A percentile compares a stretch with the other conserved stretches of the same genome.
phyloP scores from a whole-genome alignment of 345 rosid genomes.

The Ceriops tagal region DNA sequence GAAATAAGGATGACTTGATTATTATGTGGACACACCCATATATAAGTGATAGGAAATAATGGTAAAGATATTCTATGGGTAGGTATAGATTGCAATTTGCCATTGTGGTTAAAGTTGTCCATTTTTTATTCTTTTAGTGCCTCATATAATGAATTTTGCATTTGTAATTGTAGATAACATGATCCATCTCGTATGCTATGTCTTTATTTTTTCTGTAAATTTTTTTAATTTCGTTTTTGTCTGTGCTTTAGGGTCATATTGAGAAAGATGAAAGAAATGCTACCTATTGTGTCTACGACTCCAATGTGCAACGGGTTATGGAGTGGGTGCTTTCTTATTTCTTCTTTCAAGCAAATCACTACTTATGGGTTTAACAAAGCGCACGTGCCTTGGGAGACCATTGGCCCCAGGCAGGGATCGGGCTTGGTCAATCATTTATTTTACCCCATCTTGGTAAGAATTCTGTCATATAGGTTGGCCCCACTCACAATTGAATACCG shows the following conservation, averaged over 20 bases:
- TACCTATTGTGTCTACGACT: conserved; percentile 72
- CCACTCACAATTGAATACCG: not conserved
- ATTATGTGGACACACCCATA: too few species aligned
- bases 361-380: conserved; percentile 85
- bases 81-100: too few species aligned
- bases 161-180: not conserved
- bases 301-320: conserved; percentile 97
- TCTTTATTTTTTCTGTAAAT: not conserved
- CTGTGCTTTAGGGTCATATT: conserved; percentile 53
- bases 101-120: too few species aligned
- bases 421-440: conserved; percentile 94
- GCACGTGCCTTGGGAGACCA: conserved; percentile 97
- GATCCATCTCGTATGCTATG: not conserved
- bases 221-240: not conserved
- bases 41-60: too few species aligned
- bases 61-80: too few species aligned
- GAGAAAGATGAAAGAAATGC: conserved; percentile 43
- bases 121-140: too few species aligned
- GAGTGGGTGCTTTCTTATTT: conserved; percentile 88
- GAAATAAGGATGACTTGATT: too few species aligned
- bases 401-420: conserved; percentile 73
- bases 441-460: conserved; percentile 77
- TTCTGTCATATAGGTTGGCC: not conserved
- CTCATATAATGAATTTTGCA: too few species aligned
- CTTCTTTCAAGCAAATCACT: conserved; percentile 84